Evolutionary conservation across 306 rosid species (phyloP).

Genomic region (Castanea sativa): DNA sequence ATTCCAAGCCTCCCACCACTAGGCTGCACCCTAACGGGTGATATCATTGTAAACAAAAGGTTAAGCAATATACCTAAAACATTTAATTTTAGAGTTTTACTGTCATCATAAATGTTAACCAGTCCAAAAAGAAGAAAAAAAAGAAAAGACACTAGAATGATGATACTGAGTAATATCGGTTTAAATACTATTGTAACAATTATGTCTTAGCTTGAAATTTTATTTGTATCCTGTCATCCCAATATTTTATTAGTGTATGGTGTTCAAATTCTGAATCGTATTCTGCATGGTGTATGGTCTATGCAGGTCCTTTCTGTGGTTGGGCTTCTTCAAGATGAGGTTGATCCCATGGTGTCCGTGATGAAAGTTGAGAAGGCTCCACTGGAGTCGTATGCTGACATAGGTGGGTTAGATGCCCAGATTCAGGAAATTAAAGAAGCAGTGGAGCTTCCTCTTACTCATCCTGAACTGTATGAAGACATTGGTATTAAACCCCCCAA

Average conservation of each 20-base stretch:
- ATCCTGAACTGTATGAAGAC: conserved; percentile 60
- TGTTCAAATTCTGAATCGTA: neutral
- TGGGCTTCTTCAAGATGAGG: conserved; percentile 70
- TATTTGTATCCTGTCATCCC: neutral
- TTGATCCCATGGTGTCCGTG: conserved; percentile 68
- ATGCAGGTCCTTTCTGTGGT: conserved; percentile 59
- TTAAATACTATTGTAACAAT: neutral
- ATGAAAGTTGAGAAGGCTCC: conserved; percentile 74
- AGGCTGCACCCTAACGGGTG: too few species aligned
- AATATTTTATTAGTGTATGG: neutral
- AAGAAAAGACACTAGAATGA: neutral
- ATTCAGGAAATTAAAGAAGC: conserved; percentile 65
- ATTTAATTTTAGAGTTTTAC: neutral
- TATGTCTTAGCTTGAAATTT: neutral
- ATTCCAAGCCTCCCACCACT: too few species aligned
- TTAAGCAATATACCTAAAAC: neutral
- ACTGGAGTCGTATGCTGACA: conserved; percentile 58
- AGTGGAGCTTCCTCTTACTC: conserved; percentile 66
- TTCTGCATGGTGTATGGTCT: neutral
- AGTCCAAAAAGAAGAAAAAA: neutral
- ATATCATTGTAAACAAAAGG: neutral
- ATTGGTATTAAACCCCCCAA: conserved; percentile 67
- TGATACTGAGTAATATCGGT: neutral
- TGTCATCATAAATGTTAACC: neutral
- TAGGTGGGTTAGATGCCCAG: conserved; percentile 65